Base-by-base conservation (phyloP, 73 alveolate species). In the Durusdinium trenchii region DNA sequence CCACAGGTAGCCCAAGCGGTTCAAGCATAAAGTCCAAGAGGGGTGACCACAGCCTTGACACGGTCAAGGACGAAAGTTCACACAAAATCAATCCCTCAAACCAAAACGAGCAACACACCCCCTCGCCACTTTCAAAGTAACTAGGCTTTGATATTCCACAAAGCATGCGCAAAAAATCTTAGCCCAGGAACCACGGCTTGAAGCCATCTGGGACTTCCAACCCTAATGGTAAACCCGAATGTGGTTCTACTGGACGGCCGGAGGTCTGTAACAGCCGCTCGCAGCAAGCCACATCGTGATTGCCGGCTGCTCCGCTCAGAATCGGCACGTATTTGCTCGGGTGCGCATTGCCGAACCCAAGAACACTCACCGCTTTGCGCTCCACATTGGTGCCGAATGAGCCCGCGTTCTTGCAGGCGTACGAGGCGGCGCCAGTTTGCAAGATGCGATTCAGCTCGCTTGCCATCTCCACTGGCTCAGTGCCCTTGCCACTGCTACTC, bases 191-290 rank as follows among this genome's bases (percentile, higher is more conserved):
- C 85, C 85, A 73, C 32, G 54, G 85, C 14, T 73, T 30, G 28
- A 73, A 73, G 52, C 32, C 48, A 40, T 20, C 54, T 36, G 48
- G 54, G 28, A 73, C 48, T 26, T 73, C 54, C 35, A 73, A 51
- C 52, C 85, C 51, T 7, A 51, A 48, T 9, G 85, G 85, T 3
- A 73, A 51, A 23, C 32, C 52, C 4, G 85, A 14, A 73, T 73
- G 85, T 6, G 85, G 85, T 4, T 73, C 85, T 3, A 73, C 85
- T 73, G 85, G 85, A 3, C 85, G 48, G 3, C 85, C 85, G 52
- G 38, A 36, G 52, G 54, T 40, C 28, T 36, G 85, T 51, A 73
- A 51, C 10, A 73, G 52, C 32, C 85, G 85, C 85, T 73, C 85
- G 10, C 48, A 30, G 32, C 85, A 35, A 35, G 85, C 85, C 23